Base-by-base conservation (phyloP, 2,329 filamentous ascomycete genomes). In the Aspergillus sp. region DNA sequence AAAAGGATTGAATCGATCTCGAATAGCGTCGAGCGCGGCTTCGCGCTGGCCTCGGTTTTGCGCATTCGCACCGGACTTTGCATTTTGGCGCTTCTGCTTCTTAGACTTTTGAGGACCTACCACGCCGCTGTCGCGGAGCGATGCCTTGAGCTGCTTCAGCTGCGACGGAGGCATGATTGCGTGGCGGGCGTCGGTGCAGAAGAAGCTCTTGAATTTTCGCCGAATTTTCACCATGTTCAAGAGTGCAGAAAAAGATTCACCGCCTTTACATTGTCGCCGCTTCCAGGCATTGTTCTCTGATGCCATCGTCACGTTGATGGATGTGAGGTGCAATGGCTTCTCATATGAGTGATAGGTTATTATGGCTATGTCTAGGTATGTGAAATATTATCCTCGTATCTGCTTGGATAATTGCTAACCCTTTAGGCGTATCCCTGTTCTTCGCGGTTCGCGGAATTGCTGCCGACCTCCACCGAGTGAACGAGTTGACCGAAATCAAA, bases 1-100 rank as follows among this genome's bases (percentile, higher is more conserved):
- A 78, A 99, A 99, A 0, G 95, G 95, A 76, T 99, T 99, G 85
- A 98, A 98, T 69, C 93, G 90, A 72, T 98, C 93, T 73, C 95
- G 90, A 75, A 99, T 97, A 60, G 87, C 87, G 69, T 91, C 88
- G 65, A 99, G 84, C 17, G 93, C 91, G 59, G 88, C 89, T 72
- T 90, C 87, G 73, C 90, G 87, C 75, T 92, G 87, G 28, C 92
- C 84, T 63, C 91, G 89, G 77, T 92, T 91, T 71, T 94, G 89
- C 69, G 85, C 87, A 65, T 84, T 85, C 60, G 86, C 87, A 55
- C 84, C 86, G 77, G 87, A 87, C 76, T 89, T 88, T 57, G 84
- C 87, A 72, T 86, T 84, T 73, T 90, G 88, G 72, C 91, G 91
- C 76, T 91, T 93, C 76, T 96, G 91, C 80, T 97, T 98, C 74